A percentile compares a stretch with the other conserved stretches of the same genome.
phyloP scores from a whole-genome alignment of 169 alveolate genomes.

The Eimeria maxima region DNA sequence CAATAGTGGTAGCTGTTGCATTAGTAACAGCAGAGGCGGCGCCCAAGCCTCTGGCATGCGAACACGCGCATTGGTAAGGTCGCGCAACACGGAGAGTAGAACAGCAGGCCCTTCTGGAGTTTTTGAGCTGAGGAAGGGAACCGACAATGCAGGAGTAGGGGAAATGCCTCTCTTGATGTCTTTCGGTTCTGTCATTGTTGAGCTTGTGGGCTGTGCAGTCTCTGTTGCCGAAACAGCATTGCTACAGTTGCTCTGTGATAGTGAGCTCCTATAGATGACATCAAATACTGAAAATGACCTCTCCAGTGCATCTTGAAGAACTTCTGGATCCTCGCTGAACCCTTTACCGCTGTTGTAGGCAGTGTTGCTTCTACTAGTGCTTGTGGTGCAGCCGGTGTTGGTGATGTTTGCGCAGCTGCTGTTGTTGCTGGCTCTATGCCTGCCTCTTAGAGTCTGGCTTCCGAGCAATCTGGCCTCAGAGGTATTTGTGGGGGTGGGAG shows the following conservation, averaged over 20 bases:
- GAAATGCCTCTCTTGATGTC: neutral
- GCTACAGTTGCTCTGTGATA: neutral
- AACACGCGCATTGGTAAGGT: conserved; percentile 35
- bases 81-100: conserved; percentile 42
- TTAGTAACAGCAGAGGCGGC: conserved; percentile 45
- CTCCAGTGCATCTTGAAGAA: conserved; percentile 34
- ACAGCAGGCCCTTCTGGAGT: conserved; percentile 34
- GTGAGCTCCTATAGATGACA: neutral
- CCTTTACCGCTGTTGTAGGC: neutral
- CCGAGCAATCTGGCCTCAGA: neutral
- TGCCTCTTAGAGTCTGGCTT: neutral
- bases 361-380: neutral
- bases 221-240: conserved; percentile 9
- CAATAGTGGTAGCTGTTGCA: conserved; percentile 54
- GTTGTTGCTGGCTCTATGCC: neutral
- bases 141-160: neutral
- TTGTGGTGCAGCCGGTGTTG: neutral
- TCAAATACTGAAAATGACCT: conserved; percentile 53
- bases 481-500: neutral
- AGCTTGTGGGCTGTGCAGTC: neutral
- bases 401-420: neutral
- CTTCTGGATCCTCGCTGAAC: conserved; percentile 10
- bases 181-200: neutral
- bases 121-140: conserved; percentile 33
- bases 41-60: conserved; percentile 69